phyloP scores from a whole-genome alignment of 352 stramenopile genomes.

The Blastocystis sp. region DNA sequence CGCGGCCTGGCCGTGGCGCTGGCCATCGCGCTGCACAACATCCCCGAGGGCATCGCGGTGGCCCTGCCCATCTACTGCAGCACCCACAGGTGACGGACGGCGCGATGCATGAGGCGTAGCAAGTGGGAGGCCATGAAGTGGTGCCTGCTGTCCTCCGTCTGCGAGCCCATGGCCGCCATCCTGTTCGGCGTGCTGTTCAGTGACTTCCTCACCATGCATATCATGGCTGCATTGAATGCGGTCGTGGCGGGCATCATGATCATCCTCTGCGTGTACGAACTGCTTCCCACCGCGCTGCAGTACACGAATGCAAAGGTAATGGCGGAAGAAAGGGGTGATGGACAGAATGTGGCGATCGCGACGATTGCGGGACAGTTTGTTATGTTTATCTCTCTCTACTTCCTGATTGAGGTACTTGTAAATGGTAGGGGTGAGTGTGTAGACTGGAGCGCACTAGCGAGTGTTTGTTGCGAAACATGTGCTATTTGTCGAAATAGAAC shows the following conservation, averaged over 20 bases:
- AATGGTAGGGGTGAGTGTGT: neutral
- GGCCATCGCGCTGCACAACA: conserved; percentile 65
- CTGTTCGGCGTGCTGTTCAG: conserved; percentile 50
- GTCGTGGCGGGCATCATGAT: conserved; percentile 67
- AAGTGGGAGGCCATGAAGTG: conserved; percentile 67
- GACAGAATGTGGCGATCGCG: conserved; percentile 41
- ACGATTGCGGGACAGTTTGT: conserved; percentile 53
- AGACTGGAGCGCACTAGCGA: conserved; percentile 50
- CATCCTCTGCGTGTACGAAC: conserved; percentile 58
- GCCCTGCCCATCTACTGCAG: conserved; percentile 58
- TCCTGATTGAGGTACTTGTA: conserved; percentile 34
- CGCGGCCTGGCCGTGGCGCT: conserved; percentile 50
- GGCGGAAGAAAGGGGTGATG: neutral
- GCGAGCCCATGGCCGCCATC: conserved; percentile 60
- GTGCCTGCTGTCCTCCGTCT: conserved; percentile 57
- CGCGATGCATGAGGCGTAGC: conserved; percentile 7
- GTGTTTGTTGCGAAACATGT: conserved; percentile 27
- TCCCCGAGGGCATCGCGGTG: conserved; percentile 66
- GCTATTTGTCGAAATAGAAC: conserved; percentile 22
- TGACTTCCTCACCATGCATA: conserved; percentile 22
- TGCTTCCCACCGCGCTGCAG: conserved; percentile 46
- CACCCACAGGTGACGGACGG: conserved; percentile 13
- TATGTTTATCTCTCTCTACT: conserved; percentile 61
- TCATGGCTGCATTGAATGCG: conserved; percentile 66
- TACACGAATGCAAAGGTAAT: conserved; percentile 23